A percentile compares a stretch with the other conserved stretches of the same genome.
These are phyloP conservation scores for Osmanthus fragrans DNA, from an alignment of 257 asterid genomes.

Conservation along the genomic window DNA sequence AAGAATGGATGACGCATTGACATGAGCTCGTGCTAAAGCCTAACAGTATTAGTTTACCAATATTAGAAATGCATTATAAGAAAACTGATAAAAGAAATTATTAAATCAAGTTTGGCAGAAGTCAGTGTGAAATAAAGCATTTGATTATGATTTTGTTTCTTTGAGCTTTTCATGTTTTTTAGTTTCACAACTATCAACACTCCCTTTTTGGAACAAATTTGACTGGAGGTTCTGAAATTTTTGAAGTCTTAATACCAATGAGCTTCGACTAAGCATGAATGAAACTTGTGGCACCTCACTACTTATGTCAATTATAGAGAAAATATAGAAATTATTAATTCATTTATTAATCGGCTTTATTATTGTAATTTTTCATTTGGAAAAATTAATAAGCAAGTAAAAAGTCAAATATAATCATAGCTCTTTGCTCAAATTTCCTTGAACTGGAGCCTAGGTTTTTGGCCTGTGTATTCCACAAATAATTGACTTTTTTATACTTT, in stretches of 20 bases:
- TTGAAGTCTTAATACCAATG: no score
- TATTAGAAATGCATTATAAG: background rate
- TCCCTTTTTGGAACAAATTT: no score
- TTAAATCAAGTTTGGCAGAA: background rate
- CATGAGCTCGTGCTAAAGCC: background rate
- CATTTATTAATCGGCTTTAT: background rate
- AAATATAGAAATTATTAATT: no score
- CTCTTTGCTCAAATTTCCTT: conserved; percentile 6
- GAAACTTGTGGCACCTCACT: background rate
- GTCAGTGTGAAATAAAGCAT: background rate
- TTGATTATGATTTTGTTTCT: background rate
- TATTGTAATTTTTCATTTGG: background rate
- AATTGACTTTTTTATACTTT: background rate
- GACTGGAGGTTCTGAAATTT: no score
- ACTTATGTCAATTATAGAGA: background rate
- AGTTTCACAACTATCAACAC: no score
- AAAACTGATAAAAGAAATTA: background rate
- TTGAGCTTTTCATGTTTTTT: no score
- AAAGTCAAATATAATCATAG: conserved; percentile 10
- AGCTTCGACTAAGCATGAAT: background rate
- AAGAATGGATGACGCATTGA: background rate
- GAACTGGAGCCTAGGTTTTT: background rate
- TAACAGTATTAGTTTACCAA: background rate
- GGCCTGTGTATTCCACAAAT: background rate
- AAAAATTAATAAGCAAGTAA: background rate